Evolutionary conservation across 352 stramenopile species (phyloP), one percentile per base, ranked within the genome.

Genomic region (Plasmopara muralis): DNA sequence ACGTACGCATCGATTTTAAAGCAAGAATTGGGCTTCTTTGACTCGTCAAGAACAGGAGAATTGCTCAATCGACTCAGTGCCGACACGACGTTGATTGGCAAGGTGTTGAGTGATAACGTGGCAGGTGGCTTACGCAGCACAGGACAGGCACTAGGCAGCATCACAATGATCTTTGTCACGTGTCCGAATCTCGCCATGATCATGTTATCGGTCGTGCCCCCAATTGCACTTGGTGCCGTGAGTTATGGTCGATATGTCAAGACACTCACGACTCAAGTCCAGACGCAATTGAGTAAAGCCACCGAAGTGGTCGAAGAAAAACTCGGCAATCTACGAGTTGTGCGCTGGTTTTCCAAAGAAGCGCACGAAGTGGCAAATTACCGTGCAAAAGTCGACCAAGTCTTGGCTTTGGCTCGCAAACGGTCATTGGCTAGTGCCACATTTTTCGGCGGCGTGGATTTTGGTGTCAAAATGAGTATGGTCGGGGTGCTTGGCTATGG

Each of bases 271-370:
- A 75, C 68, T 25, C 43, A 83, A 43, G 90, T 98, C 43, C 94
- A 98, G 74, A 87, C 85, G 18, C 69, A 93, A 47, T 71, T 98
- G 35, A 95, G 87, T 52, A 70, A 93, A 53, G 89, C 91, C 3
- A 97, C 91, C 0, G 79, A 91, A 49, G 78, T 97, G 43, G 93
- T 91, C 0, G 92, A 98, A 60, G 89, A 98, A 60, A 93, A 95
- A 37, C 72, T 98, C 15, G 76, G 74, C 47, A 93, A 96, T 30
- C 86, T 97, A 39, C 86, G 89, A 47, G 95, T 95, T 31, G 95
- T 98, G 42, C 80, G 93, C 0, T 91, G 83, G 82, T 96, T 96
- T 50, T 76, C 83, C 0, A 88, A 85, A 53, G 87, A 96, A 55
- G 42, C 69, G 0, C 57, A 87, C 29, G 87, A 96, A 56, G 66